These are phyloP conservation scores for Uronychia binucleata DNA, from an alignment of 73 alveolate species.

Conservation along the genomic window DNA sequence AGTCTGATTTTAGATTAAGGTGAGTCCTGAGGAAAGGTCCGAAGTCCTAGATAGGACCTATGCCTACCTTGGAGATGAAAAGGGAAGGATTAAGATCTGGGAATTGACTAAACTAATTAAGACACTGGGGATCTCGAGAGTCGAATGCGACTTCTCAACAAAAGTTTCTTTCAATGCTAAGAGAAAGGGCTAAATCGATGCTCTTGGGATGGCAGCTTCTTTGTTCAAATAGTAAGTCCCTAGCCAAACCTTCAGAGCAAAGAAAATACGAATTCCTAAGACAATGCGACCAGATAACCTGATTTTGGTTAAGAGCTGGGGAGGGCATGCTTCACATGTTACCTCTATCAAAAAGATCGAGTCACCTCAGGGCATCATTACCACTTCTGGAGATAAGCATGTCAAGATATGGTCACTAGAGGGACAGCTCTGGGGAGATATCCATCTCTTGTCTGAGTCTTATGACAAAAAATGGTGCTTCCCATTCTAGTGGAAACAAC, in stretches of 20 bases:
- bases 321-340: conserved; percentile 61
- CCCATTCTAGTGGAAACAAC: conserved; percentile 85
- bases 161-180: conserved; percentile 56
- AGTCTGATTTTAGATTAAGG: background rate
- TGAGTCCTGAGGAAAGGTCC: background rate
- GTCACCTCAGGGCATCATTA: conserved; percentile 69
- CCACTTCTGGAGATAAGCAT: conserved; percentile 67
- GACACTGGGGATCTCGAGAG: conserved; percentile 4
- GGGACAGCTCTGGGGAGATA: conserved; percentile 74
- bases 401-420: conserved; percentile 67
- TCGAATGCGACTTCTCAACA: conserved; percentile 1
- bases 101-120: conserved; percentile 10
- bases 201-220: conserved; percentile 19
- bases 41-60: background rate
- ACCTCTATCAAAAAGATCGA: conserved; percentile 42
- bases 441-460: conserved; percentile 59
- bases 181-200: conserved; percentile 42
- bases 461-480: conserved; percentile 74
- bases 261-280: background rate
- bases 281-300: background rate
- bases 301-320: conserved; percentile 66
- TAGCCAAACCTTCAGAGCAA: background rate
- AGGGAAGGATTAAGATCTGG: conserved; percentile 38
- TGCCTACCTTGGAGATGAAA: conserved; percentile 39
- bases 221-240: background rate